Evolutionary conservation across 83 land plant species (phyloP).

Genomic region (Picea abies): DNA sequence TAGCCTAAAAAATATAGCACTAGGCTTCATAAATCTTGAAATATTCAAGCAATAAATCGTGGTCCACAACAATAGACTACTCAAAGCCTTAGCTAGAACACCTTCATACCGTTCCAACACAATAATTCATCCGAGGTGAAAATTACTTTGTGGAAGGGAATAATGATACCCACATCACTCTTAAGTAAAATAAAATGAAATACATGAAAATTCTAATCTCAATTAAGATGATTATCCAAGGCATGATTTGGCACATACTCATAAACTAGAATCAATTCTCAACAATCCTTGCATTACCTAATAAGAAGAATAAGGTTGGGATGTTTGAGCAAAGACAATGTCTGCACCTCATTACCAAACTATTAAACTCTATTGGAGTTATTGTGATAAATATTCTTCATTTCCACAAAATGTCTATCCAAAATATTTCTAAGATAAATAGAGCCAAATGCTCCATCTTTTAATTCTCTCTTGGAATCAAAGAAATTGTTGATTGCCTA

Average conservation of each 20-base stretch:
- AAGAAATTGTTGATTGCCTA: slow-evolving; percentile 28
- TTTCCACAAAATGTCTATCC: slow-evolving; percentile 30
- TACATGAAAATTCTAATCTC: background rate
- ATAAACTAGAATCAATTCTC: slow-evolving; percentile 39
- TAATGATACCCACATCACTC: no score
- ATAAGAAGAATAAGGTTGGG: slow-evolving; percentile 35
- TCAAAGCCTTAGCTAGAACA: no score
- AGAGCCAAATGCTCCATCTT: slow-evolving; percentile 41
- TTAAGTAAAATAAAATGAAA: no score
- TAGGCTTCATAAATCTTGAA: no score
- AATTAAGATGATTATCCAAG: slow-evolving; percentile 37
- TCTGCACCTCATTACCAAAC: slow-evolving; percentile 31
- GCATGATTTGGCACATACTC: slow-evolving; percentile 39
- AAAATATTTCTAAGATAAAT: slow-evolving; percentile 37
- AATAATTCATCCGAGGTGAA: no score
- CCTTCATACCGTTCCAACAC: no score
- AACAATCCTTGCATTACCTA: slow-evolving; percentile 30
- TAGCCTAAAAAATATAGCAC: no score
- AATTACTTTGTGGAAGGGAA: no score
- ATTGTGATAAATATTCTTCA: slow-evolving; percentile 26
- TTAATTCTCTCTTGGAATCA: slow-evolving; percentile 18
- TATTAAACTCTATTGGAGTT: slow-evolving; percentile 25
- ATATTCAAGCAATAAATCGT: no score
- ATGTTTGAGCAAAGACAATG: slow-evolving; percentile 34
- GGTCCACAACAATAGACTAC: no score